Conservation (phyloP, 1,139 yeast genomes). For the Arxiozyma slooffiae region DNA sequence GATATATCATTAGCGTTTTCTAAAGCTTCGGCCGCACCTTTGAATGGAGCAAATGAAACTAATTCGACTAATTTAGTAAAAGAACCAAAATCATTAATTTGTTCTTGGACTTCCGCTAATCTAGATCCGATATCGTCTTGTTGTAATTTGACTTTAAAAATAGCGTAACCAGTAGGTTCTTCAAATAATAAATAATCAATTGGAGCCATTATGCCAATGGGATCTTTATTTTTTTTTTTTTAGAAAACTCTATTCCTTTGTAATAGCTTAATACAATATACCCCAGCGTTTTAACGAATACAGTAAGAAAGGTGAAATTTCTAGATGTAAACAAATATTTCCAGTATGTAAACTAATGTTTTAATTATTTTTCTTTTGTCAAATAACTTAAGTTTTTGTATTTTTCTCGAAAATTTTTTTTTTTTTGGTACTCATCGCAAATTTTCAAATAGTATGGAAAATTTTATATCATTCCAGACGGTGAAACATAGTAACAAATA, state of each 20-base stretch:
- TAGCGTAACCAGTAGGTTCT: constrained; percentile 97
- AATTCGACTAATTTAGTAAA: constrained; percentile 90
- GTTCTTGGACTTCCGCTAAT: constrained; percentile 88
- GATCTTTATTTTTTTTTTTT: too few species aligned
- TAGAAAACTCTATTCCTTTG: not conserved
- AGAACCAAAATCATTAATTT: constrained; percentile 74
- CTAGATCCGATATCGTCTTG: constrained; percentile 92
- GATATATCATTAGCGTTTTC: constrained; percentile 97
- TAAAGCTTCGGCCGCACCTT: constrained; percentile 97
- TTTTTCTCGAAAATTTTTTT: constrained; percentile 1
- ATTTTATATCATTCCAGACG: constrained; percentile 1
- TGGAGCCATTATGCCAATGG: constrained; percentile 36
- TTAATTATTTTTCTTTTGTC: too few species aligned
- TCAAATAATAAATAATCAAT: constrained; percentile 91
- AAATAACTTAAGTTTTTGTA: not conserved
- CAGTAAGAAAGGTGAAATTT: not conserved
- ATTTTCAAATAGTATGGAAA: not conserved
- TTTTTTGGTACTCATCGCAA: constrained; percentile 5
- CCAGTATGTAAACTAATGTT: not conserved
- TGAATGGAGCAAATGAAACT: constrained; percentile 94
- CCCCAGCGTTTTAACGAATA: not conserved
- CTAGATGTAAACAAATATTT: too few species aligned
- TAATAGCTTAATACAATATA: too few species aligned
- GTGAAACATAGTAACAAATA: not conserved
- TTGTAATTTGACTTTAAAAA: constrained; percentile 86